phyloP scores from a whole-genome alignment of 2,329 filamentous ascomycete species.

The Fusarium chuoi region DNA sequence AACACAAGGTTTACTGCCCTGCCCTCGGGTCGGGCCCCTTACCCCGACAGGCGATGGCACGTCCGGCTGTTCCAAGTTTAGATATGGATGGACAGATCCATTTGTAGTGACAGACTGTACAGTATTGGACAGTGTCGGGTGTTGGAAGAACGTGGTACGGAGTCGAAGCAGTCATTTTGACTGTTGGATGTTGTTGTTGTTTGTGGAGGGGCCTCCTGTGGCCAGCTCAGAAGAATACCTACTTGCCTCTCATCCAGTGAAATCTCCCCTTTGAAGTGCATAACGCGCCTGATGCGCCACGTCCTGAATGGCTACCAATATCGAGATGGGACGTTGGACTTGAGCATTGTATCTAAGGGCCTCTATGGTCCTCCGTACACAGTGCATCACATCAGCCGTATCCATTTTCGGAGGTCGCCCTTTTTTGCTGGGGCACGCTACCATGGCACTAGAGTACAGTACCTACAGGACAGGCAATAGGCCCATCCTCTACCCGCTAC shows the following conservation, averaged over 20 bases:
- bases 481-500: slow-evolving; percentile 1
- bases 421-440: slow-evolving; percentile 37
- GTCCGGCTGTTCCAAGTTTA: slow-evolving; percentile 39
- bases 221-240: background rate
- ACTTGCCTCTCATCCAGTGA: slow-evolving; percentile 1
- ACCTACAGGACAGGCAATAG: background rate
- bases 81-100: slow-evolving; percentile 27
- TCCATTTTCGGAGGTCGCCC: slow-evolving; percentile 37
- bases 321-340: slow-evolving; percentile 40
- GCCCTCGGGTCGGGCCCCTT: slow-evolving; percentile 32
- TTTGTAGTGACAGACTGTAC: slow-evolving; percentile 29
- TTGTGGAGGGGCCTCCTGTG: background rate
- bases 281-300: slow-evolving; percentile 30
- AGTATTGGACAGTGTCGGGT: slow-evolving; percentile 7
- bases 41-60: slow-evolving; percentile 36
- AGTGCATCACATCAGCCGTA: slow-evolving; percentile 31
- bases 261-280: slow-evolving; percentile 28
- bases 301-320: slow-evolving; percentile 32
- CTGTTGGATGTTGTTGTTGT: background rate
- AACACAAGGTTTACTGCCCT: slow-evolving; percentile 34
- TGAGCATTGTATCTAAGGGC: slow-evolving; percentile 19
- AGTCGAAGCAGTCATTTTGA: background rate
- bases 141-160: background rate
- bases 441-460: slow-evolving; percentile 16
- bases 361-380: slow-evolving; percentile 24